Percentiles rank a stretch among this genome's conserved stretches.
Evolutionary conservation across 139 green algal genomes (phyloP).

Genomic region (Yamagishiella unicocca): DNA sequence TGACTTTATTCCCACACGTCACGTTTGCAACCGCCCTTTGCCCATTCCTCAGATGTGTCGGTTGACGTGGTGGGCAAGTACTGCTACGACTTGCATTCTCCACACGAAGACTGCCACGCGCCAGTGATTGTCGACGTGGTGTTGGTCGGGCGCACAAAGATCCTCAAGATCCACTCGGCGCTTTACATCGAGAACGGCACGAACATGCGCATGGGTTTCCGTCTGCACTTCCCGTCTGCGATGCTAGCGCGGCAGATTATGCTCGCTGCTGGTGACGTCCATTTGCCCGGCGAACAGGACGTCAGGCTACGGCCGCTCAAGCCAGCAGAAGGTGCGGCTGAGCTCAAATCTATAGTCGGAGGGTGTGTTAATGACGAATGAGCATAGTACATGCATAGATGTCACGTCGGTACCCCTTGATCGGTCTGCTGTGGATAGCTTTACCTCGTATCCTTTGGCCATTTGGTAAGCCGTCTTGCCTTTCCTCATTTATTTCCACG

Average conservation of each 20-base stretch:
- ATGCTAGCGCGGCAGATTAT: slow-evolving; percentile 54
- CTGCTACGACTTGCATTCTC: slow-evolving; percentile 80
- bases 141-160: slow-evolving; percentile 83
- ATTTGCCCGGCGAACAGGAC: slow-evolving; percentile 37
- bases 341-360: too few relatives aligned
- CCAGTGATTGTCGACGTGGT: slow-evolving; percentile 88
- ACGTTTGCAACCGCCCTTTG: too few relatives aligned
- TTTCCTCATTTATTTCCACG: not conserved
- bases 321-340: slow-evolving; percentile 61
- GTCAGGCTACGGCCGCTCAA: slow-evolving; percentile 58
- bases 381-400: too few relatives aligned
- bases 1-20: too few relatives aligned
- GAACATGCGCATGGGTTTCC: slow-evolving; percentile 64
- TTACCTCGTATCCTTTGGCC: too few relatives aligned
- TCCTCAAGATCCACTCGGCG: slow-evolving; percentile 81
- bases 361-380: too few relatives aligned
- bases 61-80: slow-evolving; percentile 92
- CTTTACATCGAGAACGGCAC: slow-evolving; percentile 85
- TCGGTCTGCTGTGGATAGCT: too few relatives aligned
- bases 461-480: too few relatives aligned
- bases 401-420: too few relatives aligned
- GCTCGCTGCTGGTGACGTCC: slow-evolving; percentile 10
- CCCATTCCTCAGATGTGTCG: slow-evolving; percentile 58
- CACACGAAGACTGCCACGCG: slow-evolving; percentile 67
- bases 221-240: slow-evolving; percentile 77